Base-by-base conservation (phyloP, 495 filamentous ascomycete genomes). In the Penicillium soppii region DNA sequence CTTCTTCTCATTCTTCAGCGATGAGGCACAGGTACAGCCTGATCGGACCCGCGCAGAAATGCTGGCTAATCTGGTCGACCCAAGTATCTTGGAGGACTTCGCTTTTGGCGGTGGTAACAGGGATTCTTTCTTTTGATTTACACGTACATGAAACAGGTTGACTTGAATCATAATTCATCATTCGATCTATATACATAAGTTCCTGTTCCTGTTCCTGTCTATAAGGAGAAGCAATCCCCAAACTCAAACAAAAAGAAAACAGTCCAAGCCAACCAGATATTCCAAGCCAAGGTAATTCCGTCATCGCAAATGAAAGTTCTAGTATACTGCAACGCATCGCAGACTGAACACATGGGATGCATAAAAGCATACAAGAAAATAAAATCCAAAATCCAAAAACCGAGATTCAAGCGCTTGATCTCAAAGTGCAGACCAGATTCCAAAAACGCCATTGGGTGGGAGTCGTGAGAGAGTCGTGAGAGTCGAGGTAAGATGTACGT, bases 1-100 rank as follows among this genome's bases (percentile, higher is more conserved):
- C 53, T 61, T 65, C 27, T 59, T 53, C 22, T 59, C 58, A 3
- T 40, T 65, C 3, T 65, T 65, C 37, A 56, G 58, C 13, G 48
- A 55, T 43, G 55, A 54, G 23, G 39, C 50, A 29, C 17, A 25
- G 32, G 13, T 7, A 9, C 52, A 54, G 43, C 33, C 47, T 16
- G 57, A 60, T 47, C 43, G 25, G 42, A 60, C 59, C 3, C 27
- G 59, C 13, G 50, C 59, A 17, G 55, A 63, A 47, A 63, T 66
- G 10, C 35, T 63, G 50, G 58, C 57, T 7, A 63, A 61, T 47
- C 39, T 63, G 27, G 57, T 66, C 9, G 53, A 66, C 40, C 60
- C 60, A 32, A 55, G 52, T 21, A 56, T 66, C 17, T 39, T 63
- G 41, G 63, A 61, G 52, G 55, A 66, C 32, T 66, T 66, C 52